These are phyloP conservation scores for Erucastrum elatum DNA, from an alignment of 345 rosid species.

Conservation along the genomic window DNA sequence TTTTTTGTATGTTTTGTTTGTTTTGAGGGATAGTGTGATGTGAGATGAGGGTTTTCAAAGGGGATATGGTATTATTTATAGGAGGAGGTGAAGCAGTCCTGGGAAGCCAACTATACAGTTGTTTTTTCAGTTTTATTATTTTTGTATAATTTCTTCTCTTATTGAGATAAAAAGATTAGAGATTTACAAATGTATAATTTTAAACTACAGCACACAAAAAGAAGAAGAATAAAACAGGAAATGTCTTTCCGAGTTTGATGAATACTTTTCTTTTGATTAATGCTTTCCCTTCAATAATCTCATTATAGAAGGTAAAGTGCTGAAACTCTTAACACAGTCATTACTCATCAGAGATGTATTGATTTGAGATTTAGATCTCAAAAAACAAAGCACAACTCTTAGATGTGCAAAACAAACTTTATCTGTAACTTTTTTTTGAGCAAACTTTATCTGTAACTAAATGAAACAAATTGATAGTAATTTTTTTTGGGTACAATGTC, in stretches of 20 bases:
- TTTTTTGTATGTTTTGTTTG: slow-evolving; percentile 14
- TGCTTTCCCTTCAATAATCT: neutral
- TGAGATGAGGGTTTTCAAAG: slow-evolving; percentile 31
- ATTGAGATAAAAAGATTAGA: neutral
- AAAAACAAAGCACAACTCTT: neutral
- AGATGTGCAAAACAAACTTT: neutral
- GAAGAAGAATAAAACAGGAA: neutral
- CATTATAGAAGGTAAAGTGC: neutral
- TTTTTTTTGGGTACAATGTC: no score
- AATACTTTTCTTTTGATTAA: neutral
- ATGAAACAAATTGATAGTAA: neutral
- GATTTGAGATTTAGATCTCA: neutral
- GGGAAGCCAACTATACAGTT: slow-evolving; percentile 38
- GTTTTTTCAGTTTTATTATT: neutral
- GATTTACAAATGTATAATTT: neutral
- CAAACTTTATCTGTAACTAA: neutral
- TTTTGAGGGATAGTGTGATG: slow-evolving; percentile 27
- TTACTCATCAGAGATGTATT: neutral
- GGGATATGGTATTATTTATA: slow-evolving; percentile 32
- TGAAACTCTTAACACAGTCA: neutral
- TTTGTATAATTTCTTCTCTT: neutral
- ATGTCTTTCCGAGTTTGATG: slow-evolving; percentile 9
- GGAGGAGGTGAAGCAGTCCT: slow-evolving; percentile 17
- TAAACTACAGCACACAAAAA: neutral
- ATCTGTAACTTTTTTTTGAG: neutral